Evolutionary conservation across 2,329 filamentous ascomycete species (phyloP).

Genomic region (Ophiostoma australiae): DNA sequence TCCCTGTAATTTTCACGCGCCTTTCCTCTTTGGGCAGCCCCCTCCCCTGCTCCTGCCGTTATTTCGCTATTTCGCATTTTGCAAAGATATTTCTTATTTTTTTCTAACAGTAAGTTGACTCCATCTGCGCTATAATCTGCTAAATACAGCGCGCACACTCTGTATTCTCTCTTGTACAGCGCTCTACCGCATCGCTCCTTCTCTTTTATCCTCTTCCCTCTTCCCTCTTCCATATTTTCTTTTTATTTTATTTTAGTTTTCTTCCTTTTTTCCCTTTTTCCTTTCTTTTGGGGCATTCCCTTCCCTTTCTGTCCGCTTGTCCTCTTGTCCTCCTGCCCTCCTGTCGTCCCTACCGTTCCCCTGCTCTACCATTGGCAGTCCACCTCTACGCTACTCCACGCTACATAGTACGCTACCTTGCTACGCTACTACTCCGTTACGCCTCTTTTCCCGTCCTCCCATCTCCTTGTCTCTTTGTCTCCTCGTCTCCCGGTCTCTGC

Average conservation of each 20-base stretch:
- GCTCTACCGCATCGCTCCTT: not conserved
- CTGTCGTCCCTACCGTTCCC: constrained; percentile 4
- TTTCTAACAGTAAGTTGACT: constrained; percentile 15
- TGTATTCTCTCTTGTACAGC: not conserved
- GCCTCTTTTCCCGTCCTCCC: constrained; percentile 3
- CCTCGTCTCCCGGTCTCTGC: not conserved
- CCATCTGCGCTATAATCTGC: not conserved
- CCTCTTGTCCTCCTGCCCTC: not conserved
- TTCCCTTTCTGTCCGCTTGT: not conserved
- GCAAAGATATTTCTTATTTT: constrained; percentile 1
- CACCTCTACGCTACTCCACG: not conserved
- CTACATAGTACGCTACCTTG: no score
- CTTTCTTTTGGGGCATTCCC: not conserved
- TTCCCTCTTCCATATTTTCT: not conserved
- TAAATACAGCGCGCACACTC: not conserved
- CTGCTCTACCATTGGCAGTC: not conserved
- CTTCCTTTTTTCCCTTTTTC: constrained; percentile 15
- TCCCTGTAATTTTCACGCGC: constrained; percentile 18
- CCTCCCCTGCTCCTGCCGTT: constrained; percentile 19
- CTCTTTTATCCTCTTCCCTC: constrained; percentile 2
- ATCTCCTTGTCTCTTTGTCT: not conserved
- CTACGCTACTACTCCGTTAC: not conserved
- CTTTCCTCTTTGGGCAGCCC: constrained; percentile 23
- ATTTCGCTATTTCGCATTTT: constrained; percentile 14
- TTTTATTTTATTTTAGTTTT: constrained; percentile 16